A percentile compares a stretch with the other conserved stretches of the same genome.
Evolutionary conservation across 176 grass and related monocot genomes (phyloP).

Genomic region (Eragrostis nindensis): DNA sequence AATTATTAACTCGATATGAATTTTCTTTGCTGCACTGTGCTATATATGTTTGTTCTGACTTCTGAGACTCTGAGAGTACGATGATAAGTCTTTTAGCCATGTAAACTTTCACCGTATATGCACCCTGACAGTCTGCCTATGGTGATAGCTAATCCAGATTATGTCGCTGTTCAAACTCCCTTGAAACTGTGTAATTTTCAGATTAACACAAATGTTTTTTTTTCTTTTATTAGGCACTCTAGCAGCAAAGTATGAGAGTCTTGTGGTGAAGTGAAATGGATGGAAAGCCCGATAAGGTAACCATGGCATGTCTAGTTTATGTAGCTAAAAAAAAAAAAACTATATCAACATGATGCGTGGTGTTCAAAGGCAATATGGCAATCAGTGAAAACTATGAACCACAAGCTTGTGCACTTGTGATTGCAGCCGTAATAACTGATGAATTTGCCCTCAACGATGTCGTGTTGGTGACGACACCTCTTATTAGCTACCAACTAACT

Average conservation of each 20-base stretch:
- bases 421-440: background rate
- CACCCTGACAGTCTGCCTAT: background rate
- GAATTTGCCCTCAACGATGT: background rate
- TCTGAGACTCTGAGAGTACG: background rate
- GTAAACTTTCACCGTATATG: background rate
- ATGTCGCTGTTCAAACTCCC: background rate
- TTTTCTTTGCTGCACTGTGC: background rate
- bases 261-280: slow-evolving; percentile 95
- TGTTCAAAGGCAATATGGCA: background rate
- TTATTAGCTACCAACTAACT: slow-evolving; percentile 20
- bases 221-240: slow-evolving; percentile 64
- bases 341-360: slow-evolving; percentile 6
- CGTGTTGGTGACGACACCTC: background rate
- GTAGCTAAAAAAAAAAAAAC: background rate
- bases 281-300: slow-evolving; percentile 96
- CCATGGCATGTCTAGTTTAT: background rate
- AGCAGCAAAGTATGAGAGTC: slow-evolving; percentile 80
- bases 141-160: background rate
- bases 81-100: background rate
- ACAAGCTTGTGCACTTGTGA: background rate
- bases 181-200: background rate
- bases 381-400: background rate
- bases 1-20: background rate
- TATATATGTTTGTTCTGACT: background rate
- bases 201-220: slow-evolving; percentile 11